These are phyloP conservation scores for Xylaria sp. DNA, from an alignment of 2,329 filamentous ascomycete genomes.

Conservation along the genomic window DNA sequence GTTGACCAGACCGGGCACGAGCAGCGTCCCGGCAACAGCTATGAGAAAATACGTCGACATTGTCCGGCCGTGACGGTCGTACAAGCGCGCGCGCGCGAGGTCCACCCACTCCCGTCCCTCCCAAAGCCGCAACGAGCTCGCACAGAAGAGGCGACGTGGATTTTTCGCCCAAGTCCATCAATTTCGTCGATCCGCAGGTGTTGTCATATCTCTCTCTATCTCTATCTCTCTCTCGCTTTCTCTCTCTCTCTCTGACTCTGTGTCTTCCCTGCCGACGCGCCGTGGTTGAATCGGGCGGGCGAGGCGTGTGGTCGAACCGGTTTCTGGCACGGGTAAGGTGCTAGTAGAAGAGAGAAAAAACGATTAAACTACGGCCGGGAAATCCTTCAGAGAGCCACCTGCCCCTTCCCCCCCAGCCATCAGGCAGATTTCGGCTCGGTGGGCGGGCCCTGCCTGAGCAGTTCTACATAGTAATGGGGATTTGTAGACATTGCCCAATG, in stretches of 20 bases:
- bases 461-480: constrained; percentile 8
- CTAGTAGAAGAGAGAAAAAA: constrained; percentile 18
- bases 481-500: constrained; percentile 20
- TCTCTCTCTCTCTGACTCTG: too few species aligned
- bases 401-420: constrained; percentile 17
- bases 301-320: constrained; percentile 8
- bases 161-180: constrained; percentile 29
- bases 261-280: constrained; percentile 4
- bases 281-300: constrained; percentile 9
- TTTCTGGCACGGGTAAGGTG: constrained; percentile 6
- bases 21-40: constrained; percentile 31
- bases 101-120: constrained; percentile 32
- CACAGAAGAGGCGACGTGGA: constrained; percentile 18
- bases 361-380: background rate
- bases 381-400: background rate
- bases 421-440: constrained; percentile 17
- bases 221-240: too few species aligned
- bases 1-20: constrained; percentile 29
- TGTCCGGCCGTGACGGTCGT: constrained; percentile 34
- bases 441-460: constrained; percentile 26
- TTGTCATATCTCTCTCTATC: too few species aligned
- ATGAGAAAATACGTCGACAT: constrained; percentile 33
- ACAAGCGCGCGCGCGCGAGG: constrained; percentile 32
- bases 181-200: constrained; percentile 12
- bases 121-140: constrained; percentile 35